Evolutionary conservation across 2,329 filamentous ascomycete species (phyloP).

Genomic region (Phyllosticta citriasiana): DNA sequence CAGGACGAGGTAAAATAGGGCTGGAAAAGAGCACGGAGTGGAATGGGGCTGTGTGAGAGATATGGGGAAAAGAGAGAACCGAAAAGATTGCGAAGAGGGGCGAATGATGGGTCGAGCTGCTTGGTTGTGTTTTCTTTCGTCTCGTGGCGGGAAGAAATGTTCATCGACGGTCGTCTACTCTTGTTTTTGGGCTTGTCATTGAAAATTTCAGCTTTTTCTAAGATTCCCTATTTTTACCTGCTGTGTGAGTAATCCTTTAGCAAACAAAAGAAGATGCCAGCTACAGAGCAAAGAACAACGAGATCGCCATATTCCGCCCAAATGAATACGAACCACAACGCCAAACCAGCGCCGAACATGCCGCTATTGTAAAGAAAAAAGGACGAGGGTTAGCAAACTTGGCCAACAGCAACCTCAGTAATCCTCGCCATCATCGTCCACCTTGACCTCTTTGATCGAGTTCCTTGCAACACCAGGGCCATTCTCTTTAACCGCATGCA

Average conservation of each 20-base stretch:
- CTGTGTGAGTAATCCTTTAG: too few relatives aligned
- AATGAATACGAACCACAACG: too few relatives aligned
- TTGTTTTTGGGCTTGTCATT: too few relatives aligned
- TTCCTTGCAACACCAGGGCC: conserved; percentile 4
- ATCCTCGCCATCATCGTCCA: neutral
- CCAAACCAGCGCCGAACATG: neutral
- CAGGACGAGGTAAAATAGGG: conserved; percentile 7
- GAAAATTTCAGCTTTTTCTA: too few relatives aligned
- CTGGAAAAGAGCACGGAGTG: neutral
- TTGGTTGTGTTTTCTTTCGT: too few relatives aligned
- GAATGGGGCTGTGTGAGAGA: neutral
- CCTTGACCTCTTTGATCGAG: neutral
- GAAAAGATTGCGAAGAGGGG: neutral
- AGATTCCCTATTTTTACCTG: too few relatives aligned
- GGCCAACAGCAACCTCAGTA: neutral
- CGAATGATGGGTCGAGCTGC: too few relatives aligned
- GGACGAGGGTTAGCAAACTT: neutral
- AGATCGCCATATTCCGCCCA: too few relatives aligned
- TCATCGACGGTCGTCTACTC: too few relatives aligned
- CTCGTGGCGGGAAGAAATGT: too few relatives aligned
- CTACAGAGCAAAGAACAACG: too few relatives aligned
- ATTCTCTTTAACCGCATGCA: conserved; percentile 57
- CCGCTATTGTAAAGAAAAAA: neutral
- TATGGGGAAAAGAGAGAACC: neutral
- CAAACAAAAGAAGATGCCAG: too few relatives aligned